phyloP scores from a whole-genome alignment of 1,284 basidiomycete species.

The Porogramme epimiltina region DNA sequence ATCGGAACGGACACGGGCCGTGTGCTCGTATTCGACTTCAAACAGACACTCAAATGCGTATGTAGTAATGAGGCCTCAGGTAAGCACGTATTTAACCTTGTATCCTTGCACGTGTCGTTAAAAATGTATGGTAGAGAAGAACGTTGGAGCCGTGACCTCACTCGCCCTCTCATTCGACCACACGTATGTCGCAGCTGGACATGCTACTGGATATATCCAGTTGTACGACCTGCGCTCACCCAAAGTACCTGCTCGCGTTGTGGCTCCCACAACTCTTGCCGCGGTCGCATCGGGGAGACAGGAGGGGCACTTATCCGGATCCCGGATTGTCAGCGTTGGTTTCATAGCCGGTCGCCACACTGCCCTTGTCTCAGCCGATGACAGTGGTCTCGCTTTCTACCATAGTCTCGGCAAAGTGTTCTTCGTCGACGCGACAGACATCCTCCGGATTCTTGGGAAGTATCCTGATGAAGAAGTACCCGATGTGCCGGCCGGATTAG shows the following conservation, averaged over 20 bases:
- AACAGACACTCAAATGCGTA: conserved; percentile 80
- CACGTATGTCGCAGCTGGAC: conserved; percentile 90
- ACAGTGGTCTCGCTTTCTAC: conserved; percentile 91
- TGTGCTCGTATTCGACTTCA: conserved; percentile 88
- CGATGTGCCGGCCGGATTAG: conserved; percentile 14
- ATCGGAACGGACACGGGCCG: conserved; percentile 84
- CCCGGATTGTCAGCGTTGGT: conserved; percentile 82
- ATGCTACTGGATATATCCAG: conserved; percentile 84
- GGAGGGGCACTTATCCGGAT: conserved; percentile 91
- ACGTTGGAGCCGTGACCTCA: conserved; percentile 84
- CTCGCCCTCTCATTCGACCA: conserved; percentile 92
- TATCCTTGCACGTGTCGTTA: not conserved
- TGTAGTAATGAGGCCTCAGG: conserved; percentile 72
- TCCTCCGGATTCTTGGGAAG: conserved; percentile 90
- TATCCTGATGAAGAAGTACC: conserved; percentile 66
- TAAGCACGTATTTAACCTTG: conserved; percentile 38
- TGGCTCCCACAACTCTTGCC: conserved; percentile 69
- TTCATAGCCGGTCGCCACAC: conserved; percentile 97
- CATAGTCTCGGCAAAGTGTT: conserved; percentile 94
- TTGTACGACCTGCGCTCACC: conserved; percentile 85
- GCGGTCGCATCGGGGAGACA: conserved; percentile 81
- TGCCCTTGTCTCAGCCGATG: conserved; percentile 90
- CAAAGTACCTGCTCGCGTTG: conserved; percentile 64
- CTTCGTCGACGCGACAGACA: conserved; percentile 95
- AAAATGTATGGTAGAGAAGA: conserved; percentile 43